A percentile compares a stretch with the other conserved stretches of the same genome.
These are phyloP conservation scores for Bipolaris bicolor DNA, from an alignment of 2,329 filamentous ascomycete species.

Conservation along the genomic window DNA sequence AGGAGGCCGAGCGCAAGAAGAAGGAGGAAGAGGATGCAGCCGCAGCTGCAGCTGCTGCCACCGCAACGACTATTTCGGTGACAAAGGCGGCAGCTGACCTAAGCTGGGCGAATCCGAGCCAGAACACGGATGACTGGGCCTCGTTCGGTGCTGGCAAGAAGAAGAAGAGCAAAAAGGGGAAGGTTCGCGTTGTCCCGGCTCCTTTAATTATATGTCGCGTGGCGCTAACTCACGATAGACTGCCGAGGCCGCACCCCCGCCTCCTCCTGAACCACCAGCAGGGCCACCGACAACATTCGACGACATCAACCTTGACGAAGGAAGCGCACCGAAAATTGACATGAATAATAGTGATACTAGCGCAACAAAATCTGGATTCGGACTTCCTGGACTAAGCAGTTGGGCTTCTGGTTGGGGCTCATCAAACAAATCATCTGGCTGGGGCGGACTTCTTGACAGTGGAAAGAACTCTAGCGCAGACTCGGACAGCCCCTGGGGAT, in stretches of 20 bases:
- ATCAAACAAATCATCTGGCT: constrained; percentile 29
- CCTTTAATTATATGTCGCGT: constrained; percentile 35
- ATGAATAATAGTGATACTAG: constrained; percentile 51
- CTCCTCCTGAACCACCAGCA: constrained; percentile 38
- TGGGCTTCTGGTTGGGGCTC: constrained; percentile 40
- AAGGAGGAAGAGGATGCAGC: constrained; percentile 45
- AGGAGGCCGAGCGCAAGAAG: constrained; percentile 48
- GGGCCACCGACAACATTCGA: constrained; percentile 52
- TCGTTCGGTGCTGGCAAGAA: constrained; percentile 38
- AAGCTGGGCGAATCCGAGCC: constrained; percentile 39
- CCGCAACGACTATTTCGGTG: constrained; percentile 37
- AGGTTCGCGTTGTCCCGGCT: constrained; percentile 45
- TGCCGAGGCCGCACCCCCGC: constrained; percentile 36
- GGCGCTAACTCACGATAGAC: constrained; percentile 39
- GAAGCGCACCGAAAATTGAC: constrained; percentile 54
- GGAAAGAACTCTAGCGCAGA: constrained; percentile 40
- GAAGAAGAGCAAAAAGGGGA: constrained; percentile 50
- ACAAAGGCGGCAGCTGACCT: constrained; percentile 32
- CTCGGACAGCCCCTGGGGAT: constrained; percentile 43
- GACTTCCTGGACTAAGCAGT: constrained; percentile 28
- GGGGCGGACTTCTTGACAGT: constrained; percentile 33
- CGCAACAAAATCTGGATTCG: constrained; percentile 33
- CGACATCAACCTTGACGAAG: constrained; percentile 55
- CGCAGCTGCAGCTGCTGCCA: constrained; percentile 33
- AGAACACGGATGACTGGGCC: constrained; percentile 40